Evolutionary conservation across 2,329 filamentous ascomycete species (phyloP).

Genomic region (Penicillium sp.): DNA sequence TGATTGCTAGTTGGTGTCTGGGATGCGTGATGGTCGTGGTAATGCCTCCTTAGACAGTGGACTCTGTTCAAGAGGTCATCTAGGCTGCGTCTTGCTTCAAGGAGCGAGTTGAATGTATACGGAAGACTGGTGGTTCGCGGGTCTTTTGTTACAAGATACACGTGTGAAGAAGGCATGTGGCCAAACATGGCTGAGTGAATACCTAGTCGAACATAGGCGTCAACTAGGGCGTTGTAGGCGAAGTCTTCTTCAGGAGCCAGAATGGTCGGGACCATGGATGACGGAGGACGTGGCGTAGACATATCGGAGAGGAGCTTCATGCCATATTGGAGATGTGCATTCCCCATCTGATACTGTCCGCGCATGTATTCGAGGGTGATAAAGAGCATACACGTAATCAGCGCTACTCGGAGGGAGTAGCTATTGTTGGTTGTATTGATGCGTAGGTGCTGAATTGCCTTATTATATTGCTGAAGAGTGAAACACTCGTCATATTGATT

Average conservation of each 20-base stretch:
- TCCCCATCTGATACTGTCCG: constrained; percentile 25
- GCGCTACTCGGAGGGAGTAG: constrained; percentile 33
- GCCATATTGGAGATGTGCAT: constrained; percentile 31
- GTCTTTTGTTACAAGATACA: constrained; percentile 12
- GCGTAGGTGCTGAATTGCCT: constrained; percentile 38
- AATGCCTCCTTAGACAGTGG: constrained; percentile 13
- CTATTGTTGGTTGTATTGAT: constrained; percentile 21
- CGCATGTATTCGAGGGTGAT: constrained; percentile 41
- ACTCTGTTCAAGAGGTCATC: constrained; percentile 19
- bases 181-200: constrained; percentile 29
- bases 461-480: constrained; percentile 38
- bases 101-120: constrained; percentile 9
- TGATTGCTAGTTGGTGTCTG: not conserved
- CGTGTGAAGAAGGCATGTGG: constrained; percentile 13
- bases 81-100: constrained; percentile 19
- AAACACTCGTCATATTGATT: constrained; percentile 26
- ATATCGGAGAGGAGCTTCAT: constrained; percentile 26
- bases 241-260: constrained; percentile 14
- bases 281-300: not conserved
- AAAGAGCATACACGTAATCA: constrained; percentile 45
- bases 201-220: constrained; percentile 26
- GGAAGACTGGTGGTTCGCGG: constrained; percentile 9
- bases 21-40: not conserved
- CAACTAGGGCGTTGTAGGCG: constrained; percentile 18
- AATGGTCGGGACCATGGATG: constrained; percentile 11